Percentiles rank a stretch among this genome's conserved stretches.
Conservation (phyloP, 176 grass and related monocot genomes). For the Cenchrus fungigraminus region DNA sequence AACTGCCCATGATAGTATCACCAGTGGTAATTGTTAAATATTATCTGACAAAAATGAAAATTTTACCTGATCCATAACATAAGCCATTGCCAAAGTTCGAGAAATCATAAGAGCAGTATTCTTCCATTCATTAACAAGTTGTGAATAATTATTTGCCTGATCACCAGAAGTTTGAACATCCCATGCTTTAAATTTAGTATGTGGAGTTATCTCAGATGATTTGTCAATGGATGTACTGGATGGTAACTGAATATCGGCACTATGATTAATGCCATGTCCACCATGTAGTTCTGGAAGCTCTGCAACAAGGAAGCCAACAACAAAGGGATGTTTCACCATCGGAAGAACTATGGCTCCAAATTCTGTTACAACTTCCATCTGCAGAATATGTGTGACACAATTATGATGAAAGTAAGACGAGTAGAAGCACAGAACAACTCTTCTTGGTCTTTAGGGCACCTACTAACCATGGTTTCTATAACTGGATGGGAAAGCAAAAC, state of each 20-base stretch:
- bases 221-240: constrained; percentile 33
- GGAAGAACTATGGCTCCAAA: constrained; percentile 73
- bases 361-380: constrained; percentile 69
- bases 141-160: constrained; percentile 45
- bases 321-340: constrained; percentile 86
- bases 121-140: constrained; percentile 59
- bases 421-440: not conserved
- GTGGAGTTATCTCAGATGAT: constrained; percentile 34
- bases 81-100: constrained; percentile 74
- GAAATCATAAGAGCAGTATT: constrained; percentile 68
- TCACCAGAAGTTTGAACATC: constrained; percentile 61
- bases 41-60: not conserved
- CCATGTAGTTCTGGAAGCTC: constrained; percentile 65
- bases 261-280: constrained; percentile 27
- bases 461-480: not conserved
- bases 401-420: constrained; percentile 3
- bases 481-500: not conserved
- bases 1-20: not conserved
- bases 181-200: constrained; percentile 40
- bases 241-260: constrained; percentile 33
- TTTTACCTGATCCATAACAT: constrained; percentile 89
- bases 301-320: constrained; percentile 86
- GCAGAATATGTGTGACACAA: constrained; percentile 36
- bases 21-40: not conserved
- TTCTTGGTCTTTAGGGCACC: not conserved